A percentile compares a stretch with the other conserved stretches of the same genome.
phyloP scores from a whole-genome alignment of 176 grass and related monocot species.

The Avena insularis region DNA sequence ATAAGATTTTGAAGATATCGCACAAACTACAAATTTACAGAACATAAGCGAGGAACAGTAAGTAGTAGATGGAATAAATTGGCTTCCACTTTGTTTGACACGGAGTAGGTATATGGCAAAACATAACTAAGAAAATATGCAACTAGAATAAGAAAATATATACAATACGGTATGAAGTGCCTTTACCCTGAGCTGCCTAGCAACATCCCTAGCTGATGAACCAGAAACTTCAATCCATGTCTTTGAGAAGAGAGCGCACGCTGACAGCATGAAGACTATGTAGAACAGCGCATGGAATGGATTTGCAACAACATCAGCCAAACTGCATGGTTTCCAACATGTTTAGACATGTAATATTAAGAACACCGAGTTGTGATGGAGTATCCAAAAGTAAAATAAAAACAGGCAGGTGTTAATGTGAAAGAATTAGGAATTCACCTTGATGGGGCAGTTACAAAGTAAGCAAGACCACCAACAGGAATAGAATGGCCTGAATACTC shows the following conservation, averaged over 20 bases:
- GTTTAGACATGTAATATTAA: conserved; percentile 34
- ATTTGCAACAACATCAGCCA: conserved; percentile 89
- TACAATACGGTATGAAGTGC: background rate
- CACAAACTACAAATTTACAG: no score
- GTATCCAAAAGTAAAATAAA: conserved; percentile 3
- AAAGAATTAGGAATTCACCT: conserved; percentile 59
- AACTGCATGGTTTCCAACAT: conserved; percentile 52
- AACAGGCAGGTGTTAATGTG: background rate
- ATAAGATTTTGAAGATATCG: no score
- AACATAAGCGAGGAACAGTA: background rate
- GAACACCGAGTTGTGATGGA: background rate
- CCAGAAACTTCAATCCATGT: conserved; percentile 97
- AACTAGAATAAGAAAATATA: background rate
- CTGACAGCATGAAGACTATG: conserved; percentile 83
- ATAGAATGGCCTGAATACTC: conserved; percentile 89
- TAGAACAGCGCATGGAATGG: conserved; percentile 96
- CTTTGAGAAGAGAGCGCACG: conserved; percentile 91
- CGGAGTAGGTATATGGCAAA: background rate
- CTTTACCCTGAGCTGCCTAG: conserved; percentile 92
- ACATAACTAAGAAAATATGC: background rate
- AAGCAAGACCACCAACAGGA: conserved; percentile 92
- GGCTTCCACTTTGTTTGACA: background rate
- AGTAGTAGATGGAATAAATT: background rate
- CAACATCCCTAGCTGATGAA: conserved; percentile 92
- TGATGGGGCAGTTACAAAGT: conserved; percentile 97